Base-by-base conservation (phyloP, 495 filamentous ascomycete species). In the Trichoderma orchidacearum region DNA sequence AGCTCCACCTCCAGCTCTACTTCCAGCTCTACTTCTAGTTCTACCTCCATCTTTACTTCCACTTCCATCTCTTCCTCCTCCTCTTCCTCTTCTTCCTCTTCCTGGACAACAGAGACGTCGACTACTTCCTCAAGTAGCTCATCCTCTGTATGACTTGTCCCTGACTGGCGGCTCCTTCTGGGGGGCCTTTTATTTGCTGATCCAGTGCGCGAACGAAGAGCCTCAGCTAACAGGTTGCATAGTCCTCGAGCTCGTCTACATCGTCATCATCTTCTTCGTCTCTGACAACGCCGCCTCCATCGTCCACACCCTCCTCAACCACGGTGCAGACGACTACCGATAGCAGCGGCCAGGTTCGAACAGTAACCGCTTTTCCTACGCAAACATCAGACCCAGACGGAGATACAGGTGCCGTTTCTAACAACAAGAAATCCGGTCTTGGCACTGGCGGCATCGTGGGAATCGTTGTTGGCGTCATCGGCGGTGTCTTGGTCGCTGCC, bases 381-480 rank as follows among this genome's bases (percentile, higher is more conserved):
- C 41, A 25, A 9, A 48, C 41, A 25, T 18, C 18, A 1, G 41
- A 48, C 9, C 41, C 41, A 48, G 27, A 23, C 41, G 8, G 8
- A 27, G 41, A 48, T 23, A 28, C 6, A 18, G 41, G 41, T 23
- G 1, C 41, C 6, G 7, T 23, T 15, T 15, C 12, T 23, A 27
- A 48, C 3, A 48, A 48, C 41, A 27, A 48, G 7, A 48, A 48
- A 9, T 48, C 41, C 4, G 69, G 71, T 0, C 68, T 73, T 4
- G 54, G 62, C 3, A 60, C 62, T 0, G 75, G 69, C 8, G 64
- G 67, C 4, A 65, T 66, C 11, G 75, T 63, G 21, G 75, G 75
- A 17, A 70, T 76, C 4, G 73, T 63, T 21, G 57, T 76, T 3
- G 75, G 73, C 48, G 66, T 75, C 23, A 30, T 74, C 34, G 68